A percentile compares a stretch with the other conserved stretches of the same genome.
Conservation (phyloP, 2,329 filamentous ascomycete species). For the Aspergillus brasiliensis region DNA sequence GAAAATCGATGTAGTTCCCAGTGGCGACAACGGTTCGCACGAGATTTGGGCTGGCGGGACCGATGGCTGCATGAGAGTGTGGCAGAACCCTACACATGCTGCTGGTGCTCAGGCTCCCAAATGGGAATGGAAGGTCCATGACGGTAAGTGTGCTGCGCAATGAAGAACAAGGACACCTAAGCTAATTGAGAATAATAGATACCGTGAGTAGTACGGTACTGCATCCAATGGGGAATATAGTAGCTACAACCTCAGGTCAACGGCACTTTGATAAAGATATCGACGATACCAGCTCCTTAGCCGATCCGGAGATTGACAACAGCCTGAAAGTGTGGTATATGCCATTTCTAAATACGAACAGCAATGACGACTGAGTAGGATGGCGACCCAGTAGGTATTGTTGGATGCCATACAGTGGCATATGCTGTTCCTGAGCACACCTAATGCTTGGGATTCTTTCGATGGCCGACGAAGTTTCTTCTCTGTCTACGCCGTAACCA, state of each 20-base stretch:
- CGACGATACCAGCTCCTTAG: conserved; percentile 14
- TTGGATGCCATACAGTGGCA: not conserved
- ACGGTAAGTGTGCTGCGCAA: conserved; percentile 37
- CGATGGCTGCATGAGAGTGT: conserved; percentile 57
- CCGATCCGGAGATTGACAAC: conserved; percentile 31
- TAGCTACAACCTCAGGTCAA: conserved; percentile 56
- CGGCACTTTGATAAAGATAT: conserved; percentile 27
- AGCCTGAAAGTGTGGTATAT: conserved; percentile 46
- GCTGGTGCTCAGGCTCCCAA: conserved; percentile 47
- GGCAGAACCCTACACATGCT: conserved; percentile 48
- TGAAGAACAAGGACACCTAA: not conserved
- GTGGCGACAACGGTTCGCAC: conserved; percentile 39
- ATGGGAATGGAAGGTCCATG: conserved; percentile 48
- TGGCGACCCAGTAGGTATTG: not conserved
- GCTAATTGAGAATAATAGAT: conserved; percentile 37
- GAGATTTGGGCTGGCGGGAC: conserved; percentile 63
- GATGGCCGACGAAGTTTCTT: not conserved
- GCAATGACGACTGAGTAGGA: not conserved
- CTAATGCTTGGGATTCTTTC: too few relatives aligned
- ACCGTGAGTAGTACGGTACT: conserved; percentile 49
- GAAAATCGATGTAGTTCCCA: conserved; percentile 53
- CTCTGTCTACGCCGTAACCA: too few relatives aligned
- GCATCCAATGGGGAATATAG: conserved; percentile 50
- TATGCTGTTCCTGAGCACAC: not conserved
- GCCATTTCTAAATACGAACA: conserved; percentile 22